Evolutionary conservation across 1,139 yeast species (phyloP).

Genomic region (Taphrina flavorubra): DNA sequence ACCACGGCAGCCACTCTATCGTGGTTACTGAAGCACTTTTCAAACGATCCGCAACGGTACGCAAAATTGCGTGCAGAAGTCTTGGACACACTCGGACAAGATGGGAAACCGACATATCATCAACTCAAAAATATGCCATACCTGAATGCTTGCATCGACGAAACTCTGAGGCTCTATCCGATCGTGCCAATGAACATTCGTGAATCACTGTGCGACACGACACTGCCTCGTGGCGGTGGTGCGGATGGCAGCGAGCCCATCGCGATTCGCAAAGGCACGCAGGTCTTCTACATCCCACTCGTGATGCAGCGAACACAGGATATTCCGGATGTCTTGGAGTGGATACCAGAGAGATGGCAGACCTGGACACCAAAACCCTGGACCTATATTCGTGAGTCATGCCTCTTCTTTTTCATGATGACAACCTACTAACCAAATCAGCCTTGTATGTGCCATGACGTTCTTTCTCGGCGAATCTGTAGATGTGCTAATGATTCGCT

Average conservation of each 20-base stretch:
- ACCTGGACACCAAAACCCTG: slow-evolving; percentile 44
- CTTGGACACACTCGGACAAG: slow-evolving; percentile 11
- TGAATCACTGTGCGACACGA: slow-evolving; percentile 57
- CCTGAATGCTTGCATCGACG: slow-evolving; percentile 52
- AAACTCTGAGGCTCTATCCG: slow-evolving; percentile 62
- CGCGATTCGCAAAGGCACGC: slow-evolving; percentile 58
- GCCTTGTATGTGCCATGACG: slow-evolving; percentile 1
- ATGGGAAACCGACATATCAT: slow-evolving; percentile 56
- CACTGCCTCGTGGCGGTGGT: slow-evolving; percentile 63
- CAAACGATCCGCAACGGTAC: slow-evolving; percentile 56
- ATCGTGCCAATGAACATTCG: slow-evolving; percentile 63
- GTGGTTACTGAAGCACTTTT: slow-evolving; percentile 58
- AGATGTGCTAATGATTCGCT: background rate
- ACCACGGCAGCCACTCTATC: slow-evolving; percentile 48
- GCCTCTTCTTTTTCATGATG: background rate
- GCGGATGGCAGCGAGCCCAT: slow-evolving; percentile 56
- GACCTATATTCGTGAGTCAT: slow-evolving; percentile 48
- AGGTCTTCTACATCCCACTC: slow-evolving; percentile 57
- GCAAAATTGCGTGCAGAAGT: slow-evolving; percentile 56
- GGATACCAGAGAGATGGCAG: slow-evolving; percentile 62
- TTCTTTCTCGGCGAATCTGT: background rate
- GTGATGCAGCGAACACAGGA: slow-evolving; percentile 57
- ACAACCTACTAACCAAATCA: background rate
- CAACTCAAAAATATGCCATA: slow-evolving; percentile 58
- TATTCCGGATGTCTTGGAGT: slow-evolving; percentile 59